Conservation (phyloP, 495 filamentous ascomycete genomes). For the Podospora fimiseda region DNA sequence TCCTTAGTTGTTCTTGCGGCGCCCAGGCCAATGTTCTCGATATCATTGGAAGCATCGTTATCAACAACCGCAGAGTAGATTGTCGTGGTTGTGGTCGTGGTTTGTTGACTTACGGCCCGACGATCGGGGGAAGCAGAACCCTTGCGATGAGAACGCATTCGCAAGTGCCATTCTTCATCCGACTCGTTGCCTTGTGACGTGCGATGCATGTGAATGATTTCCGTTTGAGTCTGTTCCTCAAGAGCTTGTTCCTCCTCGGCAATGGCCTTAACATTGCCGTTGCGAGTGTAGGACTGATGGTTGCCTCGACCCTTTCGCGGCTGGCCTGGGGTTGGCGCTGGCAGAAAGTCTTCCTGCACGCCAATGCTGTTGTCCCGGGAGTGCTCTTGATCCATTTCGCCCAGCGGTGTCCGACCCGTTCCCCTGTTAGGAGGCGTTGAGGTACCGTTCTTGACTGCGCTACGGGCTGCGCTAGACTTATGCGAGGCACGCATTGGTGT, state of each 20-base stretch:
- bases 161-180: slow-evolving; percentile 70
- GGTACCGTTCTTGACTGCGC: slow-evolving; percentile 50
- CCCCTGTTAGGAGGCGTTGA: slow-evolving; percentile 78
- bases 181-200: slow-evolving; percentile 56
- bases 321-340: slow-evolving; percentile 92
- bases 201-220: slow-evolving; percentile 46
- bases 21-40: slow-evolving; percentile 44
- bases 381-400: slow-evolving; percentile 82
- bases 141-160: slow-evolving; percentile 59
- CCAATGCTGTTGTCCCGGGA: slow-evolving; percentile 42
- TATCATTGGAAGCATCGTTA: slow-evolving; percentile 50
- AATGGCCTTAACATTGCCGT: slow-evolving; percentile 26
- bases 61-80: slow-evolving; percentile 47
- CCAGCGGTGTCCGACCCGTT: slow-evolving; percentile 72
- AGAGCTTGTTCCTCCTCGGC: slow-evolving; percentile 36
- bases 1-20: slow-evolving; percentile 50
- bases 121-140: slow-evolving; percentile 36
- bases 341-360: slow-evolving; percentile 72
- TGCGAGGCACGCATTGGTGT: slow-evolving; percentile 75
- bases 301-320: slow-evolving; percentile 72
- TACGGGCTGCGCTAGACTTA: slow-evolving; percentile 37
- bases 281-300: slow-evolving; percentile 48
- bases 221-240: slow-evolving; percentile 26
- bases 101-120: slow-evolving; percentile 47
- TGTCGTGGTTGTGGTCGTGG: slow-evolving; percentile 57